Evolutionary conservation across 192 early-diverging fungal species (phyloP), one percentile per base, ranked within the genome.

Genomic region (Linnemannia elongata): DNA sequence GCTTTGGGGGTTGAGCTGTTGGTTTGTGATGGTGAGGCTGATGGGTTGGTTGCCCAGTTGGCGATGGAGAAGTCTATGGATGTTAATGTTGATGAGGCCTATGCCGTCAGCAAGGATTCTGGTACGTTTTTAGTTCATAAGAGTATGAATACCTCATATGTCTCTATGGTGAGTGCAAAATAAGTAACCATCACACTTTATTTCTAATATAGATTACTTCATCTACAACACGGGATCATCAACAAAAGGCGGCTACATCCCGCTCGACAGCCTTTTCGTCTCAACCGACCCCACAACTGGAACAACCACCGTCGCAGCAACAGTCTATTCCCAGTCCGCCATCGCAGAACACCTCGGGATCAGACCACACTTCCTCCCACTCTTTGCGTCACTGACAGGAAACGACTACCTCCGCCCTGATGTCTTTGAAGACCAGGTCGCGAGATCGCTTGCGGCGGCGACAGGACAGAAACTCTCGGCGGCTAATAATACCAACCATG

Each of bases 91-190:
- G 63, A 78, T 15, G 82, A 90, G 18, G 91, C 85, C 0, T 92
- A 89, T 54, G 88, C 86, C 8, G 82, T 92, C 6, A 91, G 90
- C 77, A 87, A 88, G 66, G 91, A 92, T 57, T 91, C 91, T 27
- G 85, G 85, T 87, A 78, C 55, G 52, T 63, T 24, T 24, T 12
- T 3, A 20, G 49, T 55, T 6, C 69, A 38, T 77, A 9, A 9
- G 42, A 44, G 42, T 41, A 6, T 77, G 0, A 33, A 49, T 27
- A 9, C 30, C 44, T 7, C 30, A 68, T 35, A n/a, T 74, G 4
- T 7, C 10, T 17, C 52, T 6, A 18, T 69, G 39, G 45, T n/a
- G 18, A 60, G 8, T 30, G 15, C 52, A 49, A 66, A 42, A 41
- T 5, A 17, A 33, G 24, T 69, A 24, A 69, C 47, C n/a, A 24